Percentiles rank a stretch among this genome's conserved stretches.
These are phyloP conservation scores for Aethionema arabicum DNA, from an alignment of 345 rosid genomes.

Conservation along the genomic window DNA sequence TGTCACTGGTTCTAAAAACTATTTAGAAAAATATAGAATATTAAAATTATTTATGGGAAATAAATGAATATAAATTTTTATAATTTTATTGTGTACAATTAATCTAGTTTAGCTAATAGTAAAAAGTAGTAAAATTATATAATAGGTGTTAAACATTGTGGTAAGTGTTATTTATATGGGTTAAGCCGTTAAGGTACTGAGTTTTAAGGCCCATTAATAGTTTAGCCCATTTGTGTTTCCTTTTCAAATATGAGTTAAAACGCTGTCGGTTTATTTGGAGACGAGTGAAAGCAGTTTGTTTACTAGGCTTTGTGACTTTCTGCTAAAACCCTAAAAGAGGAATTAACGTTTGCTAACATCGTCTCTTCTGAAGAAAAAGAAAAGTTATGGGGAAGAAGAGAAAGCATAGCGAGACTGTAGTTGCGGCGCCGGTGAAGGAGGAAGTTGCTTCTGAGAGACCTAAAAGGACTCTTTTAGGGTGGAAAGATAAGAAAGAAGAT, in stretches of 20 bases:
- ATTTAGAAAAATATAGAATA: too few relatives aligned
- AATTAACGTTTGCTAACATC: background rate
- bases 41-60: too few relatives aligned
- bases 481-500: slow-evolving; percentile 64
- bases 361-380: background rate
- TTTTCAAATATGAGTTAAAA: background rate
- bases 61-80: too few relatives aligned
- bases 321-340: slow-evolving; percentile 26
- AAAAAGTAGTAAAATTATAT: too few relatives aligned
- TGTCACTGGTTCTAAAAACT: too few relatives aligned
- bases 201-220: slow-evolving; percentile 4
- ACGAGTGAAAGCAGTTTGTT: slow-evolving; percentile 16
- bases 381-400: slow-evolving; percentile 75
- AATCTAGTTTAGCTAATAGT: too few relatives aligned
- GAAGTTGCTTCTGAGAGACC: slow-evolving; percentile 69
- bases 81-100: too few relatives aligned
- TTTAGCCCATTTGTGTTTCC: slow-evolving; percentile 2
- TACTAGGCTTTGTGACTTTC: slow-evolving; percentile 14
- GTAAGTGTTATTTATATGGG: too few relatives aligned
- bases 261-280: slow-evolving; percentile 20
- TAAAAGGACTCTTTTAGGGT: slow-evolving; percentile 70
- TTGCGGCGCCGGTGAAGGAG: slow-evolving; percentile 43
- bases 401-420: slow-evolving; percentile 61
- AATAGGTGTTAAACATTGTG: too few relatives aligned
- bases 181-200: too few relatives aligned